Base-by-base conservation (phyloP, 805 yeast genomes). In the Wickerhamiella bombiphila region DNA sequence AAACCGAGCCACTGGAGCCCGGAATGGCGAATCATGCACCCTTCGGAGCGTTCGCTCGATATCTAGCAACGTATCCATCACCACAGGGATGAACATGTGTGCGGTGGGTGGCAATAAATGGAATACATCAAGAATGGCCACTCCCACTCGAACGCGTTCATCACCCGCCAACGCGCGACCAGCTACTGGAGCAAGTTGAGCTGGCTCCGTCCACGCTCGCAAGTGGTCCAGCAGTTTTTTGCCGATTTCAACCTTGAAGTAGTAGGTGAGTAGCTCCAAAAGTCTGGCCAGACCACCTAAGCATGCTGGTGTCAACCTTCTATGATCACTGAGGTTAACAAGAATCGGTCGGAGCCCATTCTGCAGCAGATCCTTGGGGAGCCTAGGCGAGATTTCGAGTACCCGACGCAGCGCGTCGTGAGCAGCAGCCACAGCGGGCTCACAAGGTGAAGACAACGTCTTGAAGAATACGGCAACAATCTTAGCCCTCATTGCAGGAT, bases 171-270 rank as follows among this genome's bases (percentile, higher is more conserved):
- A 68, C 42, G 80, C 94, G 47, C 77, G 82, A 4, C 77, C 76
- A 1, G 95, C 76, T 31, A 81, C 70, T 44, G 75, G 72, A 39
- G 83, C 74, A 29, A 93, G 57, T 1, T 80, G 71, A 21, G 72
- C 70, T 2, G 91, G 82, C 49, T 81, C 86, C 0, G 96, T 93
- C 94, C 95, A 86, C 0, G 96, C 94, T 70, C 77, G 79, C 46
- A 91, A 64, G 58, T 91, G 98, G 53, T 91, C 97, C 22, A 93
- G 66, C 36, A 91, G 61, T 51, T 91, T 91, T 35, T 85, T 70
- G 22, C 99, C 99, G 47, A 91, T 88, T 56, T 91, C 99, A 15
- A 93, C 96, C 55, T 93, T 80, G 66, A 91, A 91, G 52, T 91
- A 88, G 3, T 93, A 82, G 25, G 88, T 85, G 46, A 91, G 63